Evolutionary conservation across 176 grass and related monocot genomes (phyloP), one percentile per base, ranked within the genome.

Genomic region (Cocos nucifera): DNA sequence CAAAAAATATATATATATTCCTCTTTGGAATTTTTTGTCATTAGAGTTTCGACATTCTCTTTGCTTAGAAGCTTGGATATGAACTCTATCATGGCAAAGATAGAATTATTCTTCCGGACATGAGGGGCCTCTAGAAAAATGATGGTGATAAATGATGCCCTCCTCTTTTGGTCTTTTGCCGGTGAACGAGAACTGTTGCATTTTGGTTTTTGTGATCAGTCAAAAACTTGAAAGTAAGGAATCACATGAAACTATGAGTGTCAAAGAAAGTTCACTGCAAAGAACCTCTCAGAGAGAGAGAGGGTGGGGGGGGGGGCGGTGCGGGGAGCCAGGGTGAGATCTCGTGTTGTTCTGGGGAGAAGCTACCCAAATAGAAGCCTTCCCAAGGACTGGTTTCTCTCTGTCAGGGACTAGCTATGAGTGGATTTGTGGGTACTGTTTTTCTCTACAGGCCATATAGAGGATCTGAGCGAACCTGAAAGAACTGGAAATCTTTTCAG

Each of bases 401-500:
- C 14, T 26, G 23, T 67, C 51, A 67, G 64, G 51, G 64, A 67
- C 51, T 3, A 21, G 21, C 21, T 54, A 23, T 54, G 3, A 32
- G 50, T 51, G 32, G 64, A 55, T 50, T 64, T 24, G 19, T 51
- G 62, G 18, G 4, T 29, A 32, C 25, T 10, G 7, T 61, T 48
- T 25, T 51, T 50, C 50, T 65, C 15, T 22, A 14, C 35, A 14
- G 35, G 8, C 35, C 9, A 44, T 44, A 12, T 44, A 14, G 35
- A 44, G 2, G 9, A 44, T 44, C 35, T 14, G 35, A 44, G 35
- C 35, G 8, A 44, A 9, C 35, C 35, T 44, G 10, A 44, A 10
- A 44, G 20, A 65, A 51, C 62, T 65, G 48, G 12, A 51, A 30
- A 75, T 79, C 59, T 82, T 77, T 67, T 59, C 63, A 58, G 56